These are phyloP conservation scores for Trifolium dubium DNA, from an alignment of 306 rosid genomes.

Conservation along the genomic window DNA sequence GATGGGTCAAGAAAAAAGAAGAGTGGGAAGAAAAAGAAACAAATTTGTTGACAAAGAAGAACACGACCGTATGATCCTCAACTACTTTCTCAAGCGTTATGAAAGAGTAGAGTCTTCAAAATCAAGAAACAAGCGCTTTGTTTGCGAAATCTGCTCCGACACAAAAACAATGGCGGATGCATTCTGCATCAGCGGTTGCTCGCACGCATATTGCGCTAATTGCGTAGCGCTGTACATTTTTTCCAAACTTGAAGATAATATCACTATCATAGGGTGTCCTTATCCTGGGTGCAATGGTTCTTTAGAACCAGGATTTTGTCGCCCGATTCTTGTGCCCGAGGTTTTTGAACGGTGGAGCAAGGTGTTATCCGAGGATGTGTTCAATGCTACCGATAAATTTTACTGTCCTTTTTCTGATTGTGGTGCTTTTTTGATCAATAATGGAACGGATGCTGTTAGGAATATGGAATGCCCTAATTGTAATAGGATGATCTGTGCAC, in stretches of 20 bases:
- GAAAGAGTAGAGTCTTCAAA: neutral
- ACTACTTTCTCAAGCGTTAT: neutral
- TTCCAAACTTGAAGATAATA: neutral
- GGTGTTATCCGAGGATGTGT: constrained; percentile 39
- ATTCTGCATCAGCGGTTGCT: neutral
- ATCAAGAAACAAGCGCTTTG: constrained; percentile 9
- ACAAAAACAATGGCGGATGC: neutral
- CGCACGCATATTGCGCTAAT: neutral
- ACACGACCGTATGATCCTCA: constrained; percentile 42
- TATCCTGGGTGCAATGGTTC: constrained; percentile 30
- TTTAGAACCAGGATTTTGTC: constrained; percentile 34
- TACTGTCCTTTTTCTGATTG: constrained; percentile 55
- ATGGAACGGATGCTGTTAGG: constrained; percentile 14
- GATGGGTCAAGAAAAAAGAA: too few species aligned
- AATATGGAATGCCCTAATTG: constrained; percentile 51
- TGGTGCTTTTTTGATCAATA: constrained; percentile 43
- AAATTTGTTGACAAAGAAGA: constrained; percentile 19
- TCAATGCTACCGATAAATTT: constrained; percentile 28
- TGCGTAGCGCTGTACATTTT: neutral
- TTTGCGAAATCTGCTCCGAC: constrained; percentile 45
- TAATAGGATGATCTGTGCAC: constrained; percentile 44
- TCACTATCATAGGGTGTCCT: constrained; percentile 40
- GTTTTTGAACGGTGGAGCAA: constrained; percentile 51
- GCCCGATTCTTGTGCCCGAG: constrained; percentile 17
- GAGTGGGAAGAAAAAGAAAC: too few species aligned